Evolutionary conservation across 192 early-diverging fungal genomes (phyloP).

Genomic region (Coemansia sp.): DNA sequence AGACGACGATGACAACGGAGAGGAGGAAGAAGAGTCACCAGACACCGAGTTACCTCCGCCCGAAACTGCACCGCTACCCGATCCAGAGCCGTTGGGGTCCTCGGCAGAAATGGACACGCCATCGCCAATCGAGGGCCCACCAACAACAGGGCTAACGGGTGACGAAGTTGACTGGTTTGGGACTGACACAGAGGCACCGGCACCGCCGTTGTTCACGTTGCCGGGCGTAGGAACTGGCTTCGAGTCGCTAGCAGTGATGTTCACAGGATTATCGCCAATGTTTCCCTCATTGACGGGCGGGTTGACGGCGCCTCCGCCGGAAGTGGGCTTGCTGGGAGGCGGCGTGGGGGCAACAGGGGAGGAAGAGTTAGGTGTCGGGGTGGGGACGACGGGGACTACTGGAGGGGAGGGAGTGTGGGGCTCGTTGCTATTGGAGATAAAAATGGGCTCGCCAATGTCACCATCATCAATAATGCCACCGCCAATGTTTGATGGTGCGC

Average conservation of each 20-base stretch:
- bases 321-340: background rate
- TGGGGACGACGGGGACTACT: background rate
- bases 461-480: background rate
- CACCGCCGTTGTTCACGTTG: background rate
- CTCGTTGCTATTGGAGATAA: slow-evolving; percentile 11
- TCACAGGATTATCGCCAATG: slow-evolving; percentile 15
- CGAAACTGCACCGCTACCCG: background rate
- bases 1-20: background rate
- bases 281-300: background rate
- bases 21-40: background rate
- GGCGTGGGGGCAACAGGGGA: background rate
- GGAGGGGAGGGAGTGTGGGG: background rate
- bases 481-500: slow-evolving; percentile 5
- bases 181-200: background rate
- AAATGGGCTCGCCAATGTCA: slow-evolving; percentile 11
- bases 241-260: background rate
- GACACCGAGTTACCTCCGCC: background rate
- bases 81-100: background rate
- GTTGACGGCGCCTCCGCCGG: background rate
- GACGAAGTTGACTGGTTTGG: background rate
- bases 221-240: background rate
- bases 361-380: background rate
- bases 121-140: background rate
- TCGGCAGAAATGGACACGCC: background rate
- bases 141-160: background rate